Evolutionary conservation across 495 filamentous ascomycete genomes (phyloP), one percentile per base, ranked within the genome.

Genomic region (Lophium mytilinum): DNA sequence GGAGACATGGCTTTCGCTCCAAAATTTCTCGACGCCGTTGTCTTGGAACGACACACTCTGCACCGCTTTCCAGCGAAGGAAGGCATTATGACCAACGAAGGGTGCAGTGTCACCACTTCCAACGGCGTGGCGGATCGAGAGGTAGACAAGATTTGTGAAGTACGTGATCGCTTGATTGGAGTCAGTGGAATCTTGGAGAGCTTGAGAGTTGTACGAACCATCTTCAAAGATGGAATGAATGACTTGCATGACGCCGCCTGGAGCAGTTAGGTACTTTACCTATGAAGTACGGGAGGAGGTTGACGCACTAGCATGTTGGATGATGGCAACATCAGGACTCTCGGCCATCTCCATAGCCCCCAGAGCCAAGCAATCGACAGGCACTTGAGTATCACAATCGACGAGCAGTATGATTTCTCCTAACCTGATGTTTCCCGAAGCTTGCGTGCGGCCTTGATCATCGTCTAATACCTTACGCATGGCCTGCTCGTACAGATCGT

Each of bases 141-240:
- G 82, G 65, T 88, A 88, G 63, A 87, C 84, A 15, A 88, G 75
- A 66, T 87, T 82, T 40, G 84, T 88, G 71, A 88, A 87, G 73
- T 86, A 87, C 46, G 83, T 86, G 60, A 86, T 86, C 51, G 67
- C 65, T 30, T 30, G 24, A 6, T 30, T 30, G 6, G 24, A 30
- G 24, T 30, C 6, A 30, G 24, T 30, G 24, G 24, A 30, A 30
- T 30, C 24, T 2, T 30, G 24, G 24, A 30, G 24, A 30, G 24
- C 3, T 3, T 30, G 24, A 30, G 24, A 30, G 24, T 30, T 30
- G 24, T 2, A 30, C 24, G 24, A 30, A 30, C 24, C 24, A 41
- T 67, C 63, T 43, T 67, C 65, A 43, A 67, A 67, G 59, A 41
- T 17, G 39, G 39, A 3, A 17, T 41, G 39, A 9, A 41, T 41